phyloP scores from a whole-genome alignment of 1,284 basidiomycete genomes.

The Irpex sp. region DNA sequence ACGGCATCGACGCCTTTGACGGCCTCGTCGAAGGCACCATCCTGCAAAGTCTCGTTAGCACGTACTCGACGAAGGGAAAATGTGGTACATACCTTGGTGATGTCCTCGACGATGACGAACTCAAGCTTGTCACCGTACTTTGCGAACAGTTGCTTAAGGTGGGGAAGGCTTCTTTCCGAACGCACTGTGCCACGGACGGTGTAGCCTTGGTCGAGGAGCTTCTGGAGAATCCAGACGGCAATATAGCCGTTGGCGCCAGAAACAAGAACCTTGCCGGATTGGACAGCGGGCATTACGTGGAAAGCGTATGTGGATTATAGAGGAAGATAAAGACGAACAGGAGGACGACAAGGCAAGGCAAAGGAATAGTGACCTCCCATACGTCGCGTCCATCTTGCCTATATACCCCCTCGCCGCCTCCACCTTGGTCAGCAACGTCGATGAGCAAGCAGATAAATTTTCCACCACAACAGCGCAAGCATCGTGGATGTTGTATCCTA shows the following conservation, averaged over 20 bases:
- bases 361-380: too few species aligned
- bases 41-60: conserved; percentile 16
- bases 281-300: conserved; percentile 25
- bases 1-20: conserved; percentile 41
- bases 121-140: conserved; percentile 43
- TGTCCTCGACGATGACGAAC: conserved; percentile 51
- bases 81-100: conserved; percentile 39
- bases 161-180: conserved; percentile 44
- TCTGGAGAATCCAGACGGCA: conserved; percentile 35
- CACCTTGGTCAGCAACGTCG: too few species aligned
- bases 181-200: conserved; percentile 57
- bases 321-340: too few species aligned
- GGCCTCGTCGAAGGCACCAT: conserved; percentile 35
- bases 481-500: too few species aligned
- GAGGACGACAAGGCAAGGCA: too few species aligned
- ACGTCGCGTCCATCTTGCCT: too few species aligned
- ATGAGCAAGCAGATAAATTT: too few species aligned
- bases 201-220: conserved; percentile 38
- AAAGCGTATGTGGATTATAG: too few species aligned
- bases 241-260: conserved; percentile 42
- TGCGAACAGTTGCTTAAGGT: conserved; percentile 46
- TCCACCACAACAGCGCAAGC: too few species aligned
- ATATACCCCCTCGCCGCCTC: too few species aligned
- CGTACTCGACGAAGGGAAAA: not conserved
- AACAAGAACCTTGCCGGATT: conserved; percentile 32